Percentiles rank a stretch among this genome's conserved stretches.
phyloP scores from a whole-genome alignment of 2,329 filamentous ascomycete species.

The Verticillium nubilum region DNA sequence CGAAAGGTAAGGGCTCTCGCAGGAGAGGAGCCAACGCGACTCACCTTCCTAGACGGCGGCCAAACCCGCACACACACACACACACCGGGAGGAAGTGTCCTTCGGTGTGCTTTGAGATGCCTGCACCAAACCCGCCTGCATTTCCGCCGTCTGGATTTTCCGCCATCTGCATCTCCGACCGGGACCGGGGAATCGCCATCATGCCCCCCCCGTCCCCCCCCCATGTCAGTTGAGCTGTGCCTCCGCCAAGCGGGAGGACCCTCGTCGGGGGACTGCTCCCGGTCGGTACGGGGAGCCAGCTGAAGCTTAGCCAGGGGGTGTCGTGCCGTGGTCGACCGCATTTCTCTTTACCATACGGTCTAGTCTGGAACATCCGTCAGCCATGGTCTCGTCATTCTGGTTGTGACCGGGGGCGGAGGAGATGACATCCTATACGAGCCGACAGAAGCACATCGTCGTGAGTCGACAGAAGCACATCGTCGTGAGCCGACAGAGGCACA shows the following conservation, averaged over 20 bases:
- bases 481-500: too few relatives aligned
- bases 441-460: too few relatives aligned
- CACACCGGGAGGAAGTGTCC: not conserved
- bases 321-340: not conserved
- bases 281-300: not conserved
- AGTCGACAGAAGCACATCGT: too few relatives aligned
- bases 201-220: not conserved
- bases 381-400: not conserved
- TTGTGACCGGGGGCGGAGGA: not conserved
- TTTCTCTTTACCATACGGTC: not conserved
- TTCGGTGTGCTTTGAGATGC: not conserved
- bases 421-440: not conserved
- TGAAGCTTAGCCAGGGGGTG: not conserved
- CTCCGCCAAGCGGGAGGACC: not conserved
- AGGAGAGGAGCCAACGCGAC: not conserved
- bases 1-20: too few relatives aligned
- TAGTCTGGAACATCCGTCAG: not conserved
- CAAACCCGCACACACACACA: not conserved
- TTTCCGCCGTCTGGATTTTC: not conserved
- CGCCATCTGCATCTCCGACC: not conserved
- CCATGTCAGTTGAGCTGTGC: not conserved
- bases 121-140: not conserved
- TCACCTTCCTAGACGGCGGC: not conserved
- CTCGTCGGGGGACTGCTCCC: not conserved
- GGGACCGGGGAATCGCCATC: not conserved